Base-by-base conservation (phyloP, 345 rosid species). In the Reutealis trisperma region DNA sequence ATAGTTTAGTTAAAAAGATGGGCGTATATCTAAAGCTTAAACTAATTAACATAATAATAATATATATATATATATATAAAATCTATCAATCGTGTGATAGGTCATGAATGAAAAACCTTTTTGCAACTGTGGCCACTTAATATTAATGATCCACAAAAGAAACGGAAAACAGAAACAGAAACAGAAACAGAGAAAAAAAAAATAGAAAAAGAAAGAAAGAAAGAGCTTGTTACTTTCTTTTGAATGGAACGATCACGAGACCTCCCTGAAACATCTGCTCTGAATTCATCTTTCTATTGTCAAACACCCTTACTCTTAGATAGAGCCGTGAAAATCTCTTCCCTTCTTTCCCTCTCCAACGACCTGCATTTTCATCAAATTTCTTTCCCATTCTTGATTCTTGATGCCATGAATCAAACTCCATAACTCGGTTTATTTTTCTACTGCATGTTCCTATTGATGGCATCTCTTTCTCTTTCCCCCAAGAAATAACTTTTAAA, bases 201-300 rank as follows among this genome's bases (percentile, higher is more conserved):
- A 42, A 55, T 13, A 5, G 9, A 14, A 25, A 13, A 68, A 47
- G 12, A 18, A 10, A 47, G 12, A 18, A 10, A 25, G 22, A 61
- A 79, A 72, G 70, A 66, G 78, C 16, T 87, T 37, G 6, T 37
- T 37, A 37, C 87, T 88, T 47, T 44, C 89, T 90, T 89, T 91
- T 75, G 77, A 87, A 84, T 84, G 84, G 80, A 88, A 88, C 90
- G 81, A 79, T 93, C 99, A 95, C 99, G 96, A 82, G 99, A 83
- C 81, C 37, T 85, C 92, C 88, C 85, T 95, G 99, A 90, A 80
- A 51, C 79, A 80, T 84, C 84, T 84, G 83, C 86, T 85, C 79
- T 80, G 85, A 87, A 83, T 91, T 87, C 90, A 87, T 93, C 89
- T 77, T 80, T 85, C 87, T 76, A 66, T 82, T 86, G 86, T 82